Percentiles rank a stretch among this genome's conserved stretches.
These are phyloP conservation scores for Apiospora malaysiana DNA, from an alignment of 2,329 filamentous ascomycete species.

Conservation along the genomic window DNA sequence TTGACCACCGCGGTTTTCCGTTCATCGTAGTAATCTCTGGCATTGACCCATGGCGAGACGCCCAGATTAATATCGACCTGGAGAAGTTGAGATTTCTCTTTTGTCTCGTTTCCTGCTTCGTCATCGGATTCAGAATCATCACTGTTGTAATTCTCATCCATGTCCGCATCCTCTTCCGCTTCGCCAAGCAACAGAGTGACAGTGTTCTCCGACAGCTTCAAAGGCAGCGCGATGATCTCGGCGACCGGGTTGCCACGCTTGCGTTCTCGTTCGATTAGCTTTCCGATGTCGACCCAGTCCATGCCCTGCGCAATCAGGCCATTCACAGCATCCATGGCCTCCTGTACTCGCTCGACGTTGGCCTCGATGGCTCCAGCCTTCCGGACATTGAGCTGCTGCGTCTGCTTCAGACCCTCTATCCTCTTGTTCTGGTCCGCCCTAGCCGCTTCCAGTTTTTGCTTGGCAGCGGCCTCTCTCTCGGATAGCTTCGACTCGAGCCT, in stretches of 20 bases:
- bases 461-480: constrained; percentile 82
- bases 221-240: constrained; percentile 80
- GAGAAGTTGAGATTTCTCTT: constrained; percentile 60
- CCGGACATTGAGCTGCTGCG: constrained; percentile 80
- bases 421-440: constrained; percentile 83
- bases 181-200: constrained; percentile 82
- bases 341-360: constrained; percentile 88
- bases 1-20: constrained; percentile 84
- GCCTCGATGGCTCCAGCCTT: constrained; percentile 92
- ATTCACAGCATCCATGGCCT: constrained; percentile 91
- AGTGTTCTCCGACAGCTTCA: constrained; percentile 89
- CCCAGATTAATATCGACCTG: constrained; percentile 84
- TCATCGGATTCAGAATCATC: constrained; percentile 63
- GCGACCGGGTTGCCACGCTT: constrained; percentile 83
- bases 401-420: constrained; percentile 81
- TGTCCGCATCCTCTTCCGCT: constrained; percentile 61
- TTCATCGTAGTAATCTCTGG: constrained; percentile 89
- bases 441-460: constrained; percentile 84
- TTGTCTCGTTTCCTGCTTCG: constrained; percentile 49
- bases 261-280: constrained; percentile 87
- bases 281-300: constrained; percentile 95
- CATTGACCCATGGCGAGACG: constrained; percentile 86
- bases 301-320: constrained; percentile 91
- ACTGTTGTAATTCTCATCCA: constrained; percentile 56
- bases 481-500: constrained; percentile 83